phyloP scores from a whole-genome alignment of 2,329 filamentous ascomycete species.

The Ceratocystis cubensis region DNA sequence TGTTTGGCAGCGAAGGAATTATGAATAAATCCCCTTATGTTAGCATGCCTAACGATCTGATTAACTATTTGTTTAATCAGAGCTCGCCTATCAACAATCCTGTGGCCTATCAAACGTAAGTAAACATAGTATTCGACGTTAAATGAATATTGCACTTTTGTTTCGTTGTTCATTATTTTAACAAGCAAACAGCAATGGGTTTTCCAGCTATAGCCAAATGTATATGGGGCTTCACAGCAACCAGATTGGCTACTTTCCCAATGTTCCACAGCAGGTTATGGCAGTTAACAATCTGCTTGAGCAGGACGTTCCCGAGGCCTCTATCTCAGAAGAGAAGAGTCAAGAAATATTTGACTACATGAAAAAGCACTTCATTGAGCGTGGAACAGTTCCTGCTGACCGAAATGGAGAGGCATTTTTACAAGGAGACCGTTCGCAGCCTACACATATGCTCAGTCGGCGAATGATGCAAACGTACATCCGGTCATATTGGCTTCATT shows the following conservation, averaged over 20 bases:
- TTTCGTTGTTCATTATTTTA: background rate
- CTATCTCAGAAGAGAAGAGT: constrained; percentile 78
- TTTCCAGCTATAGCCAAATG: constrained; percentile 20
- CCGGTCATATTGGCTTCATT: constrained; percentile 85
- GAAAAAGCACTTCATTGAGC: constrained; percentile 62
- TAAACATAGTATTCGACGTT: background rate
- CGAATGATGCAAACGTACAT: constrained; percentile 96
- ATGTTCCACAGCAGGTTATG: constrained; percentile 68
- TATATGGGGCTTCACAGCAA: constrained; percentile 23
- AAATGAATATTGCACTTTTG: background rate
- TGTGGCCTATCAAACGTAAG: constrained; percentile 23
- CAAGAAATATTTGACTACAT: constrained; percentile 74
- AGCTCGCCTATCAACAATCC: constrained; percentile 25
- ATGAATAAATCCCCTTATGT: constrained; percentile 71
- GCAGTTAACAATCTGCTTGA: constrained; percentile 77
- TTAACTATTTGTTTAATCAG: constrained; percentile 65
- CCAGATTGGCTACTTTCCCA: constrained; percentile 44
- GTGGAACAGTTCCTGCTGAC: constrained; percentile 48
- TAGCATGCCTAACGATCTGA: constrained; percentile 75
- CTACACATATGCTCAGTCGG: constrained; percentile 59
- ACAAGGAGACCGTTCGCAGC: constrained; percentile 59
- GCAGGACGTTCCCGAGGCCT: constrained; percentile 63
- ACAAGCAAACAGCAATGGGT: constrained; percentile 13
- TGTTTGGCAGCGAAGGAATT: constrained; percentile 73
- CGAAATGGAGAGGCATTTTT: constrained; percentile 30